Evolutionary conservation across 1,139 yeast species (phyloP).

Genomic region (Geotrichum bryndzae): DNA sequence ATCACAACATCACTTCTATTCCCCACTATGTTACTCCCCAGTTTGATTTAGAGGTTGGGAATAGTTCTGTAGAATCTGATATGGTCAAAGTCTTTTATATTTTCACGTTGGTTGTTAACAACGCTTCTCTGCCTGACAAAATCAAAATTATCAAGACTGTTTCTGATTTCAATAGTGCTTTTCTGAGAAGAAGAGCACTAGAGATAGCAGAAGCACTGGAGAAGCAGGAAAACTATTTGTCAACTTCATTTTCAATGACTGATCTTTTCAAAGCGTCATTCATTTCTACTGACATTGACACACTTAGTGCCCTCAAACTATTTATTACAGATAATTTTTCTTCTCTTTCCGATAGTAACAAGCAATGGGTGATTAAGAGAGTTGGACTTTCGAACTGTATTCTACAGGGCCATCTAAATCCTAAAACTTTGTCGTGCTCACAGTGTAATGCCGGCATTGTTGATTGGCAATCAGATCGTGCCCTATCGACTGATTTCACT

Average conservation of each 20-base stretch:
- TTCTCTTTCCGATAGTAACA: constrained; percentile 1
- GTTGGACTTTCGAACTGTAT: constrained; percentile 11
- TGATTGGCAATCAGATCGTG: not conserved
- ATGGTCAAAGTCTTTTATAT: not conserved
- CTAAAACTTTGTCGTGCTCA: constrained; percentile 3
- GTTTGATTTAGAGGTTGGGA: not conserved
- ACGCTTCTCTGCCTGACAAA: not conserved
- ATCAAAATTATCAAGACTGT: not conserved
- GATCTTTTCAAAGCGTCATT: constrained; percentile 4
- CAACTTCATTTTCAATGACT: not conserved
- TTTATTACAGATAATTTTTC: not conserved
- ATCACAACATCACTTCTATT: not conserved
- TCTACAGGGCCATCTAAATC: constrained; percentile 1
- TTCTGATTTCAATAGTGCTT: constrained; percentile 1
- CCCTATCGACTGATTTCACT: not conserved
- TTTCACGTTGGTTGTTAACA: not conserved
- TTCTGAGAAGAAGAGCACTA: not conserved
- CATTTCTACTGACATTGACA: not conserved
- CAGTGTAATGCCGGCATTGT: constrained; percentile 1
- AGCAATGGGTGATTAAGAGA: constrained; percentile 11
- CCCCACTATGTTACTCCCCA: not conserved
- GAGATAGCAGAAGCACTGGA: not conserved
- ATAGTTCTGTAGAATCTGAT: not conserved
- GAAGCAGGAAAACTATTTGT: not conserved
- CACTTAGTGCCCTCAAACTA: not conserved